Evolutionary conservation across 495 filamentous ascomycete genomes (phyloP), one percentile per base, ranked within the genome.

Genomic region (Trichocladium uniseriatum): DNA sequence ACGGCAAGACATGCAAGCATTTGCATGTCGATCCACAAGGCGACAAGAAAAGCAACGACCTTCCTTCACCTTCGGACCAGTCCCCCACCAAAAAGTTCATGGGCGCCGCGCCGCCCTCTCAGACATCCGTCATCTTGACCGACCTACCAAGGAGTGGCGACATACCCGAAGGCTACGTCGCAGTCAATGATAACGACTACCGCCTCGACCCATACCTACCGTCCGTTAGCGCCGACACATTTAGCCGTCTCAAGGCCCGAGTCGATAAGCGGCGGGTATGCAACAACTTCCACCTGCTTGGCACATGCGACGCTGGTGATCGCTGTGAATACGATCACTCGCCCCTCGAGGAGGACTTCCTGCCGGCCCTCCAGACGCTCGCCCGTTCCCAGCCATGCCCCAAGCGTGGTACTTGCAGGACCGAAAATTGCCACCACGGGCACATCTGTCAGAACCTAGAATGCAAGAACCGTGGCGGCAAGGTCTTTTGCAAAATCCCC

Each of bases 391-490:
- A 46, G 37, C 49, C 49, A 0, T 52, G 43, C 29, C 28, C 43
- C 1, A 36, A 43, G 11, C 49, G 49, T 0, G 49, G 49, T 3
- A 37, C 16, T 1, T 52, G 49, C 49, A 11, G 49, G 1, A 6
- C 46, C 0, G 43, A 35, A 1, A 18, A 14, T 1, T 52, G 49
- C 18, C 19, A 14, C 6, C 43, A 46, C 28, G 49, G 43, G 0
- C 49, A 52, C n/a, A 41, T 46, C 15, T 52, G 49, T 43, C 49
- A 52, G 28, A 46, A 27, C n/a, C 18, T 11, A 14, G 43, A 52
- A 1, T 52, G 49, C 37, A 52, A 35, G 43, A 27, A 45, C 21
- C 49, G 49, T 19, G 49, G 49, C 20, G 49, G 49, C 20, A 52
- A 46, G 37, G n/a, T 21, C 20, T 41, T 41, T 20, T 52, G 49